Conservation (phyloP, 768 basidiomycete genomes). For the Russula brevipes region DNA sequence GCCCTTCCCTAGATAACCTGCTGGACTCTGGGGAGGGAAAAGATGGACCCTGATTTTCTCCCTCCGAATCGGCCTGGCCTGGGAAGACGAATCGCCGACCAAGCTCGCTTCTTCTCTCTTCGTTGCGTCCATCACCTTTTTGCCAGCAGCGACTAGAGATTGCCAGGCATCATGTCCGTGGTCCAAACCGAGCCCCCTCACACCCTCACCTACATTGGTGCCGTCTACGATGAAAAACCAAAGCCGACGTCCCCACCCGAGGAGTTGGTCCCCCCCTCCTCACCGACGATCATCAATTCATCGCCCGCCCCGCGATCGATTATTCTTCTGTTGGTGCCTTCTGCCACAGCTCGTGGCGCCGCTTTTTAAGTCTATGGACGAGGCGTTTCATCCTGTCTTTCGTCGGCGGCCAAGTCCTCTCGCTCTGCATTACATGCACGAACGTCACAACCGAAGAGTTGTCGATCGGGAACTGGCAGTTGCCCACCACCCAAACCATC, state of each 20-base stretch:
- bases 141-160: not conserved
- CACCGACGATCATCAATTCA: not conserved
- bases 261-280: not conserved
- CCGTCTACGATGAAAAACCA: too few species aligned
- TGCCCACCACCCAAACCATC: slow-evolving; percentile 78
- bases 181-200: not conserved
- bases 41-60: not conserved
- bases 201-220: not conserved
- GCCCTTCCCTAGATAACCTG: not conserved
- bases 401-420: slow-evolving; percentile 75
- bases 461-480: slow-evolving; percentile 57
- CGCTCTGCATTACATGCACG: slow-evolving; percentile 84
- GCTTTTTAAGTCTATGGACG: slow-evolving; percentile 78
- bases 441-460: slow-evolving; percentile 83
- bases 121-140: not conserved
- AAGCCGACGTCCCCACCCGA: not conserved
- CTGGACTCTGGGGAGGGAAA: not conserved
- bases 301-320: slow-evolving; percentile 53
- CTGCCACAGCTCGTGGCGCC: slow-evolving; percentile 44
- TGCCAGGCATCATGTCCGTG: not conserved
- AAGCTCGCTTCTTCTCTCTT: not conserved
- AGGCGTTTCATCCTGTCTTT: slow-evolving; percentile 63
- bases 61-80: not conserved
- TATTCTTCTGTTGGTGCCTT: slow-evolving; percentile 60
- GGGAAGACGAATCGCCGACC: too few species aligned